phyloP scores from a whole-genome alignment of 2,329 filamentous ascomycete species.

The Penicillium olsonii region DNA sequence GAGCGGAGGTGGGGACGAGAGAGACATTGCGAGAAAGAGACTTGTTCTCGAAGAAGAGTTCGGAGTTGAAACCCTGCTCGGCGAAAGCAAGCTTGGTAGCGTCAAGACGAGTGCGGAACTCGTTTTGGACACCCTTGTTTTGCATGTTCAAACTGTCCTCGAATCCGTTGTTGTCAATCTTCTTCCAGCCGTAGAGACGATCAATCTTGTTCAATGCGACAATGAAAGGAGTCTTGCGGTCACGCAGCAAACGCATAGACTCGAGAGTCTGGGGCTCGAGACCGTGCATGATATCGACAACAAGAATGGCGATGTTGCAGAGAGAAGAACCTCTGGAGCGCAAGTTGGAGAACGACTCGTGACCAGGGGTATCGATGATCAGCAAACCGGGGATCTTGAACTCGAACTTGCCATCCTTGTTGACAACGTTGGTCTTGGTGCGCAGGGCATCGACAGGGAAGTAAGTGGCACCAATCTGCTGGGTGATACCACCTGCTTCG shows the following conservation, averaged over 20 bases:
- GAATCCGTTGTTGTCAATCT: slow-evolving; percentile 98
- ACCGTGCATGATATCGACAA: slow-evolving; percentile 99
- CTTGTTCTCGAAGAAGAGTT: slow-evolving; percentile 97
- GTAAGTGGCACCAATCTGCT: slow-evolving; percentile 99
- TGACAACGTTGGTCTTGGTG: slow-evolving; percentile 92
- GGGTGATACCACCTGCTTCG: slow-evolving; percentile 98
- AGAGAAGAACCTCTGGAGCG: slow-evolving; percentile 95
- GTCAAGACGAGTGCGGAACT: slow-evolving; percentile 87
- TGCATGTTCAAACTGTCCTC: slow-evolving; percentile 86
- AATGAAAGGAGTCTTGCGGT: slow-evolving; percentile 95
- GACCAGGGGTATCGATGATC: slow-evolving; percentile 96
- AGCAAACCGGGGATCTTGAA: slow-evolving; percentile 97
- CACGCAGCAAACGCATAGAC: slow-evolving; percentile 90
- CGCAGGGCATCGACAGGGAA: slow-evolving; percentile 92
- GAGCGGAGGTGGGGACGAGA: slow-evolving; percentile 93
- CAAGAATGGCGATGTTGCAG: slow-evolving; percentile 98
- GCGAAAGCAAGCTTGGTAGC: slow-evolving; percentile 92
- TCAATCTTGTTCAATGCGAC: slow-evolving; percentile 99
- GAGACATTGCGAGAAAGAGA: slow-evolving; percentile 93
- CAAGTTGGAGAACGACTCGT: slow-evolving; percentile 99
- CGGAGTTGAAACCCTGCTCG: slow-evolving; percentile 97
- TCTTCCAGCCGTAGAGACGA: slow-evolving; percentile 98
- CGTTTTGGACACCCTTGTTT: slow-evolving; percentile 88
- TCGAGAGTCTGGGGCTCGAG: slow-evolving; percentile 95
- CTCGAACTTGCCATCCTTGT: slow-evolving; percentile 84